phyloP scores from a whole-genome alignment of 1,139 yeast species.

The Suhomyces atakaporum region DNA sequence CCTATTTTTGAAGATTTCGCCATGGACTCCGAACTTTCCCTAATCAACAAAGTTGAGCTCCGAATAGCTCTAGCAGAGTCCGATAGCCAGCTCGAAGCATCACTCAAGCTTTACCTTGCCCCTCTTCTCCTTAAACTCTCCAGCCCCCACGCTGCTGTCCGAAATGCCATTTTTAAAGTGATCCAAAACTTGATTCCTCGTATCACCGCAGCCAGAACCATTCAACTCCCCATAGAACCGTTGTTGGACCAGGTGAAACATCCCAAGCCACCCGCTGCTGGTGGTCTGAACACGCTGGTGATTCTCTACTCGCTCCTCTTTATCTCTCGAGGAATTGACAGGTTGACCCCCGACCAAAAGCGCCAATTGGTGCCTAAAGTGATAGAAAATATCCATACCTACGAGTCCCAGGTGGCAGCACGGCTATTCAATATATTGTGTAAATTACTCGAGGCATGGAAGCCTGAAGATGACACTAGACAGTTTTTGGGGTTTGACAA shows the following conservation, averaged over 20 bases:
- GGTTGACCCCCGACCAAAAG: conserved; percentile 41
- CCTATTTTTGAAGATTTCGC: too few relatives aligned
- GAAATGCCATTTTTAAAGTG: conserved; percentile 66
- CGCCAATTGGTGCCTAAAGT: conserved; percentile 48
- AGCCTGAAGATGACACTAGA: conserved; percentile 39
- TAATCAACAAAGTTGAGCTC: conserved; percentile 78
- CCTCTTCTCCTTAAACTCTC: conserved; percentile 79
- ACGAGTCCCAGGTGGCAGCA: conserved; percentile 47
- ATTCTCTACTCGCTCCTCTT: conserved; percentile 67
- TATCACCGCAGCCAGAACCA: conserved; percentile 54
- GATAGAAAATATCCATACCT: conserved; percentile 45
- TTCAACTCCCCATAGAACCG: conserved; percentile 63
- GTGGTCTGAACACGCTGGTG: conserved; percentile 51
- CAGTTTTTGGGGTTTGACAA: conserved; percentile 30
- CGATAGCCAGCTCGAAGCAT: conserved; percentile 62
- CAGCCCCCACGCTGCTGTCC: conserved; percentile 68
- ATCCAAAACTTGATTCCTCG: conserved; percentile 71
- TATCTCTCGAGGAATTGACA: conserved; percentile 63
- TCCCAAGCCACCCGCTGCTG: conserved; percentile 47
- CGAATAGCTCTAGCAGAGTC: conserved; percentile 76
- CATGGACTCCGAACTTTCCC: conserved; percentile 56
- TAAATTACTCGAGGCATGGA: conserved; percentile 54
- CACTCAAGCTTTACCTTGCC: conserved; percentile 64
- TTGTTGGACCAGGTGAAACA: conserved; percentile 62
- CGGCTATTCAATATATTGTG: conserved; percentile 63